Evolutionary conservation across 306 rosid species (phyloP).

Genomic region (Betula pendula): DNA sequence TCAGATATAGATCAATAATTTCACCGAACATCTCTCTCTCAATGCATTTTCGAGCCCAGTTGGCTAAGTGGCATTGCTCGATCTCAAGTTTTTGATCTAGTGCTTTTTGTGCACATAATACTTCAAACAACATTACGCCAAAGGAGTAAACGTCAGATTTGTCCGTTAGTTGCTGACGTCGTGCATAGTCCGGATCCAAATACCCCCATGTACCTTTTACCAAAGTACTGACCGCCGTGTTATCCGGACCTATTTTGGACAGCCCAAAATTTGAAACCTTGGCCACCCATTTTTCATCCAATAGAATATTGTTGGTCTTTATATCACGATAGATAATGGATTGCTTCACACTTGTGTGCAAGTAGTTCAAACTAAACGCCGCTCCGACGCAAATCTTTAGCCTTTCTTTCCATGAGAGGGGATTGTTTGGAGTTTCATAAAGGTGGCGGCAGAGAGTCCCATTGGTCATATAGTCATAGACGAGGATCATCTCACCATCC

Average conservation of each 20-base stretch:
- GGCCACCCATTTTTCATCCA: conserved; percentile 31
- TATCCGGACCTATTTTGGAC: conserved; percentile 21
- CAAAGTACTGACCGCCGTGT: conserved; percentile 16
- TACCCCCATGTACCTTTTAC: conserved; percentile 37
- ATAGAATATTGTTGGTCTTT: conserved; percentile 25
- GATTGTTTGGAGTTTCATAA: too few species aligned
- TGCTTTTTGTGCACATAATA: conserved; percentile 12
- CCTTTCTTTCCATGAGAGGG: background rate
- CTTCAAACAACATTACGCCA: conserved; percentile 35
- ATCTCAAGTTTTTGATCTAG: background rate
- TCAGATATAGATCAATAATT: too few species aligned
- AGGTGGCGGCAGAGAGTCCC: too few species aligned
- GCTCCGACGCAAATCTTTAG: conserved; percentile 26
- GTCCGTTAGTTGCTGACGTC: background rate
- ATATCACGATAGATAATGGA: conserved; percentile 9
- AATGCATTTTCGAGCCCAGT: too few species aligned
- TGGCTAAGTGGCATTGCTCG: too few species aligned
- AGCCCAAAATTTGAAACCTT: conserved; percentile 33
- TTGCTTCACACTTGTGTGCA: conserved; percentile 6
- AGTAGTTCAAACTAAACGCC: conserved; percentile 15
- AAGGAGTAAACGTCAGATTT: conserved; percentile 34
- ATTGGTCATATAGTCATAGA: too few species aligned
- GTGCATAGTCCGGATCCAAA: conserved; percentile 34
- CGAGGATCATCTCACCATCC: too few species aligned
- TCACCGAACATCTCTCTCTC: conserved; percentile 11